Evolutionary conservation across 768 basidiomycete genomes (phyloP).

Genomic region (Lactarius psammicola): DNA sequence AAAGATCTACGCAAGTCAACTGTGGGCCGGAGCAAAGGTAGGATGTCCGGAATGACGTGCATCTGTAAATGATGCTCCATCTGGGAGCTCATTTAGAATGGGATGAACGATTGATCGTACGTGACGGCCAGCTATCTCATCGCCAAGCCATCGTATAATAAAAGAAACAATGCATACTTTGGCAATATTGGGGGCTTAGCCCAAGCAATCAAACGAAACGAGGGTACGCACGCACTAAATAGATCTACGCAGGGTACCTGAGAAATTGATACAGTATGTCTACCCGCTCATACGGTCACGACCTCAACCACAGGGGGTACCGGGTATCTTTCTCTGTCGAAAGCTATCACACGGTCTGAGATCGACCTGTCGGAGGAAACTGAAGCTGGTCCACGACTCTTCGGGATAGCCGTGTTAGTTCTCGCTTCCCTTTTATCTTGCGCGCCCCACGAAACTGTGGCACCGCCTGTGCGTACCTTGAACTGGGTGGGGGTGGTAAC

Average conservation of each 20-base stretch:
- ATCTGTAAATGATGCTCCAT: slow-evolving; percentile 94
- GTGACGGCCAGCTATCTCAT: no score
- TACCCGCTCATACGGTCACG: no score
- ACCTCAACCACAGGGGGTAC: no score
- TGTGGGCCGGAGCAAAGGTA: slow-evolving; percentile 61
- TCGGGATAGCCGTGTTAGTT: neutral
- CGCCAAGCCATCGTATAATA: no score
- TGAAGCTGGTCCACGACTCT: neutral
- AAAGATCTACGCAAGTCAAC: slow-evolving; percentile 66
- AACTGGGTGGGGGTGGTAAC: neutral
- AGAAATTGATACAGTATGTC: no score
- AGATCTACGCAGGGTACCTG: no score
- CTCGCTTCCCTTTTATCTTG: neutral
- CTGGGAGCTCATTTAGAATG: slow-evolving; percentile 38
- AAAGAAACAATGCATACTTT: no score
- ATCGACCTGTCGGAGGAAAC: neutral
- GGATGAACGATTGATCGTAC: slow-evolving; percentile 36
- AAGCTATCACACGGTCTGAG: neutral
- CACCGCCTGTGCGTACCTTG: neutral
- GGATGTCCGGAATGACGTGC: slow-evolving; percentile 83
- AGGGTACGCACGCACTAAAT: no score
- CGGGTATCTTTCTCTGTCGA: neutral
- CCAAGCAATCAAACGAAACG: no score
- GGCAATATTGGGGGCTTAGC: no score
- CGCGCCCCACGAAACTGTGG: neutral